Conservation (phyloP, 768 basidiomycete species). For the Scleroderma bovista region DNA sequence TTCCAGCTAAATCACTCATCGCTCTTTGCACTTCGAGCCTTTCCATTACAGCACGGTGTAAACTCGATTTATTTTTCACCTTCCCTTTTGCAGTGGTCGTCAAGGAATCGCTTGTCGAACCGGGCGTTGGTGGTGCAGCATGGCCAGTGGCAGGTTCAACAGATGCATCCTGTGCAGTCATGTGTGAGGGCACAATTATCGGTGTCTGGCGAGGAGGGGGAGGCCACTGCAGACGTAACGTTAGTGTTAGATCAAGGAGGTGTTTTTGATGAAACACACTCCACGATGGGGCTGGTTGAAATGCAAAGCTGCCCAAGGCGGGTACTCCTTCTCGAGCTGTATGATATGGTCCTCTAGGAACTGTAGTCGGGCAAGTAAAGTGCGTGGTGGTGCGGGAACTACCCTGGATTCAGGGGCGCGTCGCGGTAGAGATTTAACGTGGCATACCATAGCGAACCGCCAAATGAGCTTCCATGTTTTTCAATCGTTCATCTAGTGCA, state of each 20-base stretch:
- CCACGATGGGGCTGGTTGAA: conserved; percentile 81
- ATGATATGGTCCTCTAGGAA: conserved; percentile 75
- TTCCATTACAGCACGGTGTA: conserved; percentile 73
- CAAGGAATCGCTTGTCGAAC: conserved; percentile 9
- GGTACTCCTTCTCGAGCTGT: conserved; percentile 74
- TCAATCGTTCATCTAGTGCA: conserved; percentile 57
- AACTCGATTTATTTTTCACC: conserved; percentile 49
- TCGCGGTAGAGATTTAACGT: not conserved
- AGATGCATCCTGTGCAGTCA: conserved; percentile 34
- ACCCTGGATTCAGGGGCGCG: not conserved
- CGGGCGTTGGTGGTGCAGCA: conserved; percentile 2
- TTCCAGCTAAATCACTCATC: conserved; percentile 43
- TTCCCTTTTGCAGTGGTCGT: conserved; percentile 21
- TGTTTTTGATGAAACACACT: conserved; percentile 39
- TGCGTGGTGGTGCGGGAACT: conserved; percentile 72
- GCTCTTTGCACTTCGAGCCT: conserved; percentile 70
- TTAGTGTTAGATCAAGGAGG: not conserved
- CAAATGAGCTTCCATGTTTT: conserved; percentile 65
- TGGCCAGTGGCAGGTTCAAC: conserved; percentile 9
- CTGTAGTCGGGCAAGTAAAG: conserved; percentile 57
- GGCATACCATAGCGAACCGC: conserved; percentile 66
- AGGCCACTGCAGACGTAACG: conserved; percentile 56
- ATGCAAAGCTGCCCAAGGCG: conserved; percentile 85
- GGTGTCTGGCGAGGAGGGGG: conserved; percentile 75
- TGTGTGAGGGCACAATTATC: conserved; percentile 69